Percentiles rank a stretch among this genome's conserved stretches.
phyloP scores from a whole-genome alignment of 768 basidiomycete genomes.

The Neoboletus subvelutipes region DNA sequence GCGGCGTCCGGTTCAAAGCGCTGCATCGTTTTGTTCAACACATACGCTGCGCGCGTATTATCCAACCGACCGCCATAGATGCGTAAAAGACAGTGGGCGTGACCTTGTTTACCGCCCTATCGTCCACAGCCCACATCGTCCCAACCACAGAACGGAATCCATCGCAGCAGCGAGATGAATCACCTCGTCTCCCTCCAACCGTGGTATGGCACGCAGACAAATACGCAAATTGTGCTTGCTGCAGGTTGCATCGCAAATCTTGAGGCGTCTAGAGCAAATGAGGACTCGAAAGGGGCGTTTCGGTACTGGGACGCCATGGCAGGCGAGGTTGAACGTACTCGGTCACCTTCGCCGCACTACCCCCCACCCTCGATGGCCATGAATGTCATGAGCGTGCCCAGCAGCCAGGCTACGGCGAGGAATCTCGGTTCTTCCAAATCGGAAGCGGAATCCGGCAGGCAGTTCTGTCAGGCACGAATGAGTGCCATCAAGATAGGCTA shows the following conservation, averaged over 20 bases:
- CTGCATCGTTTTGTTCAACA: slow-evolving; percentile 6
- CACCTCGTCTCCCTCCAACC: slow-evolving; percentile 11
- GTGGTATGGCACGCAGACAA: slow-evolving; percentile 29
- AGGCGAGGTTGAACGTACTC: slow-evolving; percentile 25
- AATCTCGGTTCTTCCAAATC: not conserved
- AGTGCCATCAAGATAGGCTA: not conserved
- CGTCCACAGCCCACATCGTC: not conserved
- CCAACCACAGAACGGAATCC: slow-evolving; percentile 14
- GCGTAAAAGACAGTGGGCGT: not conserved
- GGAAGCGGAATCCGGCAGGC: not conserved
- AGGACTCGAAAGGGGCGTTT: slow-evolving; percentile 18
- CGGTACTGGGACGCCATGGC: slow-evolving; percentile 18
- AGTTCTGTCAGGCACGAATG: not conserved
- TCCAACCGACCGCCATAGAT: slow-evolving; percentile 3
- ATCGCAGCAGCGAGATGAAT: slow-evolving; percentile 29
- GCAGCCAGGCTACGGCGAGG: not conserved
- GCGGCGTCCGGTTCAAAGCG: not conserved
- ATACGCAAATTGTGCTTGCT: slow-evolving; percentile 9
- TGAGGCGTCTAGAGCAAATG: slow-evolving; percentile 2
- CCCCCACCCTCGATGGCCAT: not conserved
- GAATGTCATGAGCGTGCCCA: not conserved
- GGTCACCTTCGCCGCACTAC: not conserved
- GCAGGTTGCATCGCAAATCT: slow-evolving; percentile 7
- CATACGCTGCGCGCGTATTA: slow-evolving; percentile 6
- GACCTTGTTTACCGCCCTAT: not conserved